Base-by-base conservation (phyloP, 2,329 filamentous ascomycete species). In the Alternaria ethzedia region DNA sequence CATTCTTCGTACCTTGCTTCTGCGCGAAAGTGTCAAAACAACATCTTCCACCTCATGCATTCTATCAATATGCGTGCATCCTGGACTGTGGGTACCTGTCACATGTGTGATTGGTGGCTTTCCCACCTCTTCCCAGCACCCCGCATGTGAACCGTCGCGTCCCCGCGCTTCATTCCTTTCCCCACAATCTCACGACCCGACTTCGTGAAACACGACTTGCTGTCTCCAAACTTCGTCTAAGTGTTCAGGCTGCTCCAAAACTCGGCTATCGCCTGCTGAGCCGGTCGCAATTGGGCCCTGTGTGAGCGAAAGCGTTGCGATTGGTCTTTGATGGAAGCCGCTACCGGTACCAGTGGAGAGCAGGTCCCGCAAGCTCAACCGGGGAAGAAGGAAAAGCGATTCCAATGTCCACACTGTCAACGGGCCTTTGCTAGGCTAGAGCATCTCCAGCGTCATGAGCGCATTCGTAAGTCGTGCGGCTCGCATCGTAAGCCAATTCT, bases 401-500 rank as follows among this genome's bases (percentile, higher is more conserved):
- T 79, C 61, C 70, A 75, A 59, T 79, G 77, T 54, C 61, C 64
- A 9, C 72, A 75, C 44, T 79, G 77, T 49, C 70, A 77, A 60
- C 67, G 77, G 26, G 62, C 70, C 36, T 77, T 79, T 65, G 74
- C 80, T n/a, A 75, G 80, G 21, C 70, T 82, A 11, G 80, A 82
- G 60, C 80, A 82, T 65, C 66, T 81, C 15, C 80, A 82, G 63
- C 74, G 80, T 9, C 80, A 82, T 73, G 79, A 82, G 63, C 72
- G 80, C 44, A 81, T 80, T 30, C 76, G 75, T 78, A 69, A 72
- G 73, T 70, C n/a, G 23, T 21, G 13, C 45, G n/a, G 23, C 17
- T 25, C 26, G 15, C 3, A 23, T 44, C 26, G 10, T 32, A 45
- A 25, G 25, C 54, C 28, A 9, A 30, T 30, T 56, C 67, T 75